phyloP scores from a whole-genome alignment of 2,329 filamentous ascomycete species.

The Ascochyta viciae-villosae region DNA sequence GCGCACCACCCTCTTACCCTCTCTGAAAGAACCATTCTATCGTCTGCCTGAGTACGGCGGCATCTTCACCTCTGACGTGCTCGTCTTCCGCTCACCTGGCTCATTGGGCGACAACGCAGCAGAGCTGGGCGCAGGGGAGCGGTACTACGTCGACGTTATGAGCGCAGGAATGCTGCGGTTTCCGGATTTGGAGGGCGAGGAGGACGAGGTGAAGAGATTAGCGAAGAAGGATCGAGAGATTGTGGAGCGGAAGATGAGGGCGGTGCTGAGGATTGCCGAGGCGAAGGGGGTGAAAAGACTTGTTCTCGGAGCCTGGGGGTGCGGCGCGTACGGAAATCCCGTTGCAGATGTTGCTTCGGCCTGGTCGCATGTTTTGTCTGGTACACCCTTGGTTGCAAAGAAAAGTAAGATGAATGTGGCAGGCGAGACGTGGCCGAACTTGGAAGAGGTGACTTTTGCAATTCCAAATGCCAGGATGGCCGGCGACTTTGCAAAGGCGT shows the following conservation, averaged over 20 bases:
- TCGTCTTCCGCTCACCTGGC: conserved; percentile 60
- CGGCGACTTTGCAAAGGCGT: conserved; percentile 58
- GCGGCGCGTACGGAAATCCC: conserved; percentile 69
- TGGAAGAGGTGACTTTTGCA: conserved; percentile 66
- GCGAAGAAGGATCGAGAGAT: conserved; percentile 58
- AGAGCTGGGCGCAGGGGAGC: conserved; percentile 55
- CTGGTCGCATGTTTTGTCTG: conserved; percentile 55
- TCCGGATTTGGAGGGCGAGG: conserved; percentile 57
- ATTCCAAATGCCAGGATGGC: conserved; percentile 62
- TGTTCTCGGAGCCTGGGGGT: conserved; percentile 70
- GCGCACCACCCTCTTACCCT: conserved; percentile 66
- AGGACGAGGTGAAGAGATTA: conserved; percentile 49
- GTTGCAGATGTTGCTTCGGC: conserved; percentile 63
- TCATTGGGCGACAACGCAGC: conserved; percentile 42
- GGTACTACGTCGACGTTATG: conserved; percentile 66
- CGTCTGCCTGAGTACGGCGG: conserved; percentile 65
- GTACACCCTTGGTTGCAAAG: conserved; percentile 28
- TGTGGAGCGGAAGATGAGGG: conserved; percentile 63
- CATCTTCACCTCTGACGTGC: conserved; percentile 64
- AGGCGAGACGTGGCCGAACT: conserved; percentile 50
- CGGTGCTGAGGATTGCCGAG: conserved; percentile 61
- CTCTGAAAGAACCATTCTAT: conserved; percentile 65
- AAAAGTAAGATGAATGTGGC: conserved; percentile 24
- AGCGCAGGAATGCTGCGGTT: conserved; percentile 66
- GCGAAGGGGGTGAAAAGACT: conserved; percentile 56